These are phyloP conservation scores for Aurantiochytrium sp. DNA, from an alignment of 108 stramenopile genomes.

Conservation along the genomic window DNA sequence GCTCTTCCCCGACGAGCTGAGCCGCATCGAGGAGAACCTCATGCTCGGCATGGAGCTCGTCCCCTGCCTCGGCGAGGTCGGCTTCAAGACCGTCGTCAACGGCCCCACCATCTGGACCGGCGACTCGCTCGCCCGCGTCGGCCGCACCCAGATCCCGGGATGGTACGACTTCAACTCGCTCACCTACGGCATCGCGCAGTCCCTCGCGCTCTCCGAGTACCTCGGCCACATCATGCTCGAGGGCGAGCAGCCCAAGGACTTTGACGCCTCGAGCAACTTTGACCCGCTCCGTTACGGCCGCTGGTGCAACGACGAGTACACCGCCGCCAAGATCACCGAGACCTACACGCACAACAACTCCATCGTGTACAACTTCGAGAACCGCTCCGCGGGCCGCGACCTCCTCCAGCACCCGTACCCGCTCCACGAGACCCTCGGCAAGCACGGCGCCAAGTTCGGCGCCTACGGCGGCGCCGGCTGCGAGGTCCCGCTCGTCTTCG, in stretches of 20 bases:
- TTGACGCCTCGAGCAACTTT: background rate
- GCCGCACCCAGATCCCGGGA: conserved; percentile 8
- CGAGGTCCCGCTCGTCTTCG: background rate
- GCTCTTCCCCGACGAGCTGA: background rate
- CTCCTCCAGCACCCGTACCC: background rate
- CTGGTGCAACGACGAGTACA: background rate
- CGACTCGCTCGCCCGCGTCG: conserved; percentile 24
- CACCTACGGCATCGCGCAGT: conserved; percentile 30
- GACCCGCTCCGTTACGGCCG: conserved; percentile 30
- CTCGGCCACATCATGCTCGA: conserved; percentile 33
- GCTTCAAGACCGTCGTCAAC: conserved; percentile 32
- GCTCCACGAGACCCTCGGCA: background rate
- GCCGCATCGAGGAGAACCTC: conserved; percentile 32
- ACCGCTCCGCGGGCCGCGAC: background rate
- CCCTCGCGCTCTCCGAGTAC: conserved; percentile 10
- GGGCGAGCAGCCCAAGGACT: conserved; percentile 20
- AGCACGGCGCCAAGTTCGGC: conserved; percentile 20
- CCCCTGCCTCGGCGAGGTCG: conserved; percentile 31
- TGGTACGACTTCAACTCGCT: conserved; percentile 35
- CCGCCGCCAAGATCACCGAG: conserved; percentile 25
- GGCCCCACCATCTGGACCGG: conserved; percentile 30
- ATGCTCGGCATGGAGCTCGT: conserved; percentile 33
- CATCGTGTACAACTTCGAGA: conserved; percentile 4
- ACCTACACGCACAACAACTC: conserved; percentile 30
- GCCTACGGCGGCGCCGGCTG: background rate